These are phyloP conservation scores for Marvania coccoides DNA, from an alignment of 139 green algal species.

Conservation along the genomic window DNA sequence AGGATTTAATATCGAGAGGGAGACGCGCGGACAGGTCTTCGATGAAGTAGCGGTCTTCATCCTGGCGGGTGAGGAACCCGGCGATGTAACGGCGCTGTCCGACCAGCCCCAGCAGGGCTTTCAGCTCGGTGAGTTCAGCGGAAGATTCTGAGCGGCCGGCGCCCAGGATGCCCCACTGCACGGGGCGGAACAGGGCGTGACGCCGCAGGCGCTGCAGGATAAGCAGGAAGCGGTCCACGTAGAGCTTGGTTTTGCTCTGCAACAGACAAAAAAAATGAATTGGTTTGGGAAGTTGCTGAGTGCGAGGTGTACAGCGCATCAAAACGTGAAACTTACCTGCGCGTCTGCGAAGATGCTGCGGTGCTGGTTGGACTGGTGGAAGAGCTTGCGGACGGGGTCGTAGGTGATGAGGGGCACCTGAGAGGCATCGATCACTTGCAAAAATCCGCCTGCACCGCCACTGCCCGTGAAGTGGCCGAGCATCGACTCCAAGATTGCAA, in stretches of 20 bases:
- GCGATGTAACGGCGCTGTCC: slow-evolving; percentile 55
- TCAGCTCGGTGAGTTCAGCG: slow-evolving; percentile 68
- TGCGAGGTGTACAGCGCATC: too few relatives aligned
- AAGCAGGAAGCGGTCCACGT: slow-evolving; percentile 59
- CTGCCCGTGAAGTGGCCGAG: slow-evolving; percentile 3
- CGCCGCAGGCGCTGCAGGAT: slow-evolving; percentile 65
- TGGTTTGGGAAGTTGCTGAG: too few relatives aligned
- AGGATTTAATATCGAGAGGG: slow-evolving; percentile 64
- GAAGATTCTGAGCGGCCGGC: neutral
- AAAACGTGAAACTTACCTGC: slow-evolving; percentile 6
- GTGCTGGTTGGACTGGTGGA: slow-evolving; percentile 10
- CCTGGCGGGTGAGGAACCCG: slow-evolving; percentile 67
- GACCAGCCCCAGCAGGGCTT: slow-evolving; percentile 58
- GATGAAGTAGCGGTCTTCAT: slow-evolving; percentile 65
- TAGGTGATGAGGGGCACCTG: slow-evolving; percentile 46
- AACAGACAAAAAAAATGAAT: slow-evolving; percentile 23
- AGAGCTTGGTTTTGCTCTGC: slow-evolving; percentile 65
- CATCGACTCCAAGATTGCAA: slow-evolving; percentile 28
- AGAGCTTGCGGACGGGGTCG: slow-evolving; percentile 46
- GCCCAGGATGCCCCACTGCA: slow-evolving; percentile 6
- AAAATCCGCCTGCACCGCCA: neutral
- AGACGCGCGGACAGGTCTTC: slow-evolving; percentile 71
- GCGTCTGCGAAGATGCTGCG: slow-evolving; percentile 33
- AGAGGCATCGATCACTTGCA: slow-evolving; percentile 49
- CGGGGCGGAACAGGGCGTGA: slow-evolving; percentile 47